Evolutionary conservation across 1,139 yeast genomes (phyloP).

Genomic region (Starmera stellimalicola): DNA sequence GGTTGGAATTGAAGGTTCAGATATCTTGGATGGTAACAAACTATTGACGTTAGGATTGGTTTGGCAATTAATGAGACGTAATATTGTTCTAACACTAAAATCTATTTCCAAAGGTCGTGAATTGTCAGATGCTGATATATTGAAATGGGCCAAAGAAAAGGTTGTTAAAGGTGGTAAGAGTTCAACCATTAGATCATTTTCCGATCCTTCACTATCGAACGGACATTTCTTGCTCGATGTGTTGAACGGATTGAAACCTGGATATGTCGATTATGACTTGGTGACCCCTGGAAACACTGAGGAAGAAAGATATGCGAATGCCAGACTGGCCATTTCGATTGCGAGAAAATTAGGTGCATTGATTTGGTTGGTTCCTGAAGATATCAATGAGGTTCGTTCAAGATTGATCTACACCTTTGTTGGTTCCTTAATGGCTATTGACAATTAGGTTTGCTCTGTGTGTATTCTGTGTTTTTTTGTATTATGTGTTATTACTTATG

Average conservation of each 20-base stretch:
- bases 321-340: conserved; percentile 92
- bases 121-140: conserved; percentile 73
- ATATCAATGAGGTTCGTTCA: conserved; percentile 90
- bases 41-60: conserved; percentile 89
- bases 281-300: conserved; percentile 72
- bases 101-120: conserved; percentile 66
- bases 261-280: conserved; percentile 91
- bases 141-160: conserved; percentile 88
- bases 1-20: conserved; percentile 98
- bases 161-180: conserved; percentile 78
- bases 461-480: too few species aligned
- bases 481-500: neutral
- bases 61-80: conserved; percentile 98
- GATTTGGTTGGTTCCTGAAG: conserved; percentile 99
- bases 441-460: too few species aligned
- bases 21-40: conserved; percentile 89
- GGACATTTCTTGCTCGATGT: conserved; percentile 85
- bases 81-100: conserved; percentile 76
- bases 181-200: conserved; percentile 67
- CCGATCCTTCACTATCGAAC: conserved; percentile 64
- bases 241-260: conserved; percentile 89
- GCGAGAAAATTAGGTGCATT: conserved; percentile 97
- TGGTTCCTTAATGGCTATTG: conserved; percentile 81
- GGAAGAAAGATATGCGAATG: conserved; percentile 87
- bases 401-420: conserved; percentile 89